Percentiles rank a stretch among this genome's conserved stretches.
Conservation (phyloP, 1,284 basidiomycete genomes). For the Takashimella koratensis region DNA sequence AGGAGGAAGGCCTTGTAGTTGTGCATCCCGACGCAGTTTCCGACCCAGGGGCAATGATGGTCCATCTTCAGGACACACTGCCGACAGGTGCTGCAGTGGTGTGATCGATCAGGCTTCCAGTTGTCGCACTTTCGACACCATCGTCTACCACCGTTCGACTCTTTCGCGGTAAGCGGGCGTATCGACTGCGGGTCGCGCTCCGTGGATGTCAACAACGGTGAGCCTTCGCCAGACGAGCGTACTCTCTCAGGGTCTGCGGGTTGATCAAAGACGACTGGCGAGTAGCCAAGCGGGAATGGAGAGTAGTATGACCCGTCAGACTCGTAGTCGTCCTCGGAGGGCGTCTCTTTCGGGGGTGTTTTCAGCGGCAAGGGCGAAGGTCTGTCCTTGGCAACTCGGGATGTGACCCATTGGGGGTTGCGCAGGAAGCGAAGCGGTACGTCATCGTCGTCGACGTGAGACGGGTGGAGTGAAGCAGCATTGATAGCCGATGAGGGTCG, state of each 20-base stretch:
- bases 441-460: slow-evolving; percentile 23
- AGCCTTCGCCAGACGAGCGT: not conserved
- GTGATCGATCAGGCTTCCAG: slow-evolving; percentile 72
- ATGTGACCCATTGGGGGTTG: slow-evolving; percentile 24
- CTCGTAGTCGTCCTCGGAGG: slow-evolving; percentile 1
- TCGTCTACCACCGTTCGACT: slow-evolving; percentile 11
- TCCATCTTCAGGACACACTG: slow-evolving; percentile 76
- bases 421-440: slow-evolving; percentile 29
- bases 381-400: slow-evolving; percentile 19
- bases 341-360: not conserved
- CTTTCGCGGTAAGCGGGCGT: slow-evolving; percentile 2
- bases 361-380: slow-evolving; percentile 23
- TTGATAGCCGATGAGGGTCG: slow-evolving; percentile 3
- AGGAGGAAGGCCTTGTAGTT: slow-evolving; percentile 84
- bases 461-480: not conserved
- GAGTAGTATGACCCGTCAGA: slow-evolving; percentile 10
- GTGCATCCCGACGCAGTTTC: slow-evolving; percentile 75
- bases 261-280: slow-evolving; percentile 13
- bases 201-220: not conserved
- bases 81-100: slow-evolving; percentile 74
- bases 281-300: slow-evolving; percentile 26
- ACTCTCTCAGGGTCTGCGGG: not conserved
- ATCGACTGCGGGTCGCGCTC: not conserved
- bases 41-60: slow-evolving; percentile 87
- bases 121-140: slow-evolving; percentile 47